These are phyloP conservation scores for Truncatella angustata DNA, from an alignment of 2,329 filamentous ascomycete species.

Conservation along the genomic window DNA sequence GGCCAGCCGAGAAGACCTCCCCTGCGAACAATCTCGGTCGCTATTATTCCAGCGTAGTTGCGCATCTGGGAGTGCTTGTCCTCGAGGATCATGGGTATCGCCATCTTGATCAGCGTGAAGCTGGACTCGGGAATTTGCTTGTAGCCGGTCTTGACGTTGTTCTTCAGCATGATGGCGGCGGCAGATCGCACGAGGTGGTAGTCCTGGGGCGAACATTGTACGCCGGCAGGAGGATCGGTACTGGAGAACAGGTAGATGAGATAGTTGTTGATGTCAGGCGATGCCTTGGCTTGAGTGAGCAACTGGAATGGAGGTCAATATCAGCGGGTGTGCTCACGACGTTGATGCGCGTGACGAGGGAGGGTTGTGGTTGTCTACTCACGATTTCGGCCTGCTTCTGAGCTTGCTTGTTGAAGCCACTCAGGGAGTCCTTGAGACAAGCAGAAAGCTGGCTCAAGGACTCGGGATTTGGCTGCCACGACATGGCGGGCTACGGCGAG, in stretches of 20 bases:
- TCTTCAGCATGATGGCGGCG: conserved; percentile 93
- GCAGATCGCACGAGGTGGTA: conserved; percentile 80
- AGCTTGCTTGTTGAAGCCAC: conserved; percentile 72
- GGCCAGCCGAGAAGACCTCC: conserved; percentile 90
- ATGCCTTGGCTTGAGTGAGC: conserved; percentile 83
- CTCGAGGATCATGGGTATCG: conserved; percentile 75
- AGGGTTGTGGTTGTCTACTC: conserved; percentile 35
- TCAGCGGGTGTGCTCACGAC: too few species aligned
- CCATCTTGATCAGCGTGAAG: conserved; percentile 74
- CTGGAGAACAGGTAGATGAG: conserved; percentile 87
- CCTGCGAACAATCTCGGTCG: conserved; percentile 83
- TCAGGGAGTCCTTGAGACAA: conserved; percentile 89
- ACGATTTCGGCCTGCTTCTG: conserved; percentile 91
- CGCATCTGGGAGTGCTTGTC: conserved; percentile 82
- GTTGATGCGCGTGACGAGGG: neutral
- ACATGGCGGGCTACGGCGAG: conserved; percentile 64
- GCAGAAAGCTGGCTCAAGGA: conserved; percentile 85
- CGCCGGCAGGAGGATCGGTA: conserved; percentile 57
- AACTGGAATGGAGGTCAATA: conserved; percentile 56
- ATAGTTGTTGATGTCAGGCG: conserved; percentile 96
- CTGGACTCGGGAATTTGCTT: conserved; percentile 72
- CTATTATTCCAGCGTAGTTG: conserved; percentile 86
- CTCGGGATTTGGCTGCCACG: conserved; percentile 88
- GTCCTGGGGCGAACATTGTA: conserved; percentile 57
- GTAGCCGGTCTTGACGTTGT: conserved; percentile 77